phyloP scores from a whole-genome alignment of 139 green algal genomes.

The Coelastrella sp. region DNA sequence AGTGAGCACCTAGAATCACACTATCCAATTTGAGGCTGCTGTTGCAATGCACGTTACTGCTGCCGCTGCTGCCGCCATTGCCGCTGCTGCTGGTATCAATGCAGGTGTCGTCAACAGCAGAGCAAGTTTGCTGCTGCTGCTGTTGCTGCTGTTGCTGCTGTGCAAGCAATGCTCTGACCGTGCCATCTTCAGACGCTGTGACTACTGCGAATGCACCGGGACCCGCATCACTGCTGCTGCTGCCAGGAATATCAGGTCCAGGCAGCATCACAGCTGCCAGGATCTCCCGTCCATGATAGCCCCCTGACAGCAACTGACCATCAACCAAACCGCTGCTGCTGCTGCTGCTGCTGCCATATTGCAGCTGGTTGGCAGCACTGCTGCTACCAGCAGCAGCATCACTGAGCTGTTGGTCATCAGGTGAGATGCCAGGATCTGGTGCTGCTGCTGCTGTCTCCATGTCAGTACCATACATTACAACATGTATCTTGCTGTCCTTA shows the following conservation, averaged over 20 bases:
- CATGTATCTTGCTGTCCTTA: slow-evolving; percentile 4
- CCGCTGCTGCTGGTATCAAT: slow-evolving; percentile 16
- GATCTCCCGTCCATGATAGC: slow-evolving; percentile 22
- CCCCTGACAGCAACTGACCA: not conserved
- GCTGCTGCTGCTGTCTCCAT: not conserved
- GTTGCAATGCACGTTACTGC: not conserved
- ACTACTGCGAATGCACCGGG: not conserved
- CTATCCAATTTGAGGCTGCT: not conserved
- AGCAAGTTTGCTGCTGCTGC: slow-evolving; percentile 2
- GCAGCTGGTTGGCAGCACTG: not conserved
- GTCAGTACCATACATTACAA: not conserved
- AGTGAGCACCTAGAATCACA: not conserved
- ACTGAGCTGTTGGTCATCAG: no score
- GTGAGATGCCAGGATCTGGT: no score
- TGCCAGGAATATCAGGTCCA: slow-evolving; percentile 22
- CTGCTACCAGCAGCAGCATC: no score
- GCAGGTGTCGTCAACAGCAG: not conserved
- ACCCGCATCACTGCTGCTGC: not conserved
- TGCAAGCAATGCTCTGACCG: not conserved
- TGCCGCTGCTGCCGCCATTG: not conserved
- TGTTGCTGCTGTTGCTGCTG: slow-evolving; percentile 18
- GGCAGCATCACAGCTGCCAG: slow-evolving; percentile 23
- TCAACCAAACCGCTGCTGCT: slow-evolving; percentile 15
- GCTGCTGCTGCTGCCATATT: not conserved
- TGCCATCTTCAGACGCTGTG: slow-evolving; percentile 37